Conservation (phyloP, 768 basidiomycete species). For the Pleurotus platypus region DNA sequence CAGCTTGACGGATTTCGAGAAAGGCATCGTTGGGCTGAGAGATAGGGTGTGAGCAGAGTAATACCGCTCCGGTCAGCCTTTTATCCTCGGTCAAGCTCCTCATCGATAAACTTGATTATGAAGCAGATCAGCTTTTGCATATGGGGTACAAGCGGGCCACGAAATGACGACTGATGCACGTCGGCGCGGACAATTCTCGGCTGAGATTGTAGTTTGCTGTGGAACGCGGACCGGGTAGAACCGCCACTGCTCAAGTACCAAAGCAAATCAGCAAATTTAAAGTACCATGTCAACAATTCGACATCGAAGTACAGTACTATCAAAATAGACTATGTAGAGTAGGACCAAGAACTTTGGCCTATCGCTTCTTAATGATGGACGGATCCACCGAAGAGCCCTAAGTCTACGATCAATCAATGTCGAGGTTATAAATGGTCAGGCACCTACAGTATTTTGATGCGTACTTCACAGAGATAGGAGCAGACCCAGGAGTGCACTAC, state of each 20-base stretch:
- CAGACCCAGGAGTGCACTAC: slow-evolving; percentile 37
- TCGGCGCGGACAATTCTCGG: background rate
- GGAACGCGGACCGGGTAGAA: background rate
- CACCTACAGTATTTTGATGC: slow-evolving; percentile 48
- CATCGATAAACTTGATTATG: slow-evolving; percentile 7
- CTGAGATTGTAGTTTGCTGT: background rate
- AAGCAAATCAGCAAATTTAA: background rate
- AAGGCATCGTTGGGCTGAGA: slow-evolving; percentile 38
- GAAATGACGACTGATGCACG: background rate
- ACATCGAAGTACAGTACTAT: background rate
- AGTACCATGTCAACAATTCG: background rate
- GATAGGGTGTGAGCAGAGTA: background rate
- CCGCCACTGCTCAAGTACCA: background rate
- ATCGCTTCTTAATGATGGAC: background rate
- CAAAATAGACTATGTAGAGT: background rate
- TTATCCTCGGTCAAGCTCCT: background rate
- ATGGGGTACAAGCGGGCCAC: background rate
- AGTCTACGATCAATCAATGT: background rate
- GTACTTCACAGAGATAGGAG: slow-evolving; percentile 46
- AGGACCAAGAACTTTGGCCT: background rate
- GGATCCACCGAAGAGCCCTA: slow-evolving; percentile 6
- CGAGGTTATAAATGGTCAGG: background rate
- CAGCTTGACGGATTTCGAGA: slow-evolving; percentile 48
- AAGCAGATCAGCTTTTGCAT: slow-evolving; percentile 1
- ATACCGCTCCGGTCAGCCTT: background rate